A percentile compares a stretch with the other conserved stretches of the same genome.
phyloP scores from a whole-genome alignment of 768 basidiomycete species.

The Panaeolus cyanescens region DNA sequence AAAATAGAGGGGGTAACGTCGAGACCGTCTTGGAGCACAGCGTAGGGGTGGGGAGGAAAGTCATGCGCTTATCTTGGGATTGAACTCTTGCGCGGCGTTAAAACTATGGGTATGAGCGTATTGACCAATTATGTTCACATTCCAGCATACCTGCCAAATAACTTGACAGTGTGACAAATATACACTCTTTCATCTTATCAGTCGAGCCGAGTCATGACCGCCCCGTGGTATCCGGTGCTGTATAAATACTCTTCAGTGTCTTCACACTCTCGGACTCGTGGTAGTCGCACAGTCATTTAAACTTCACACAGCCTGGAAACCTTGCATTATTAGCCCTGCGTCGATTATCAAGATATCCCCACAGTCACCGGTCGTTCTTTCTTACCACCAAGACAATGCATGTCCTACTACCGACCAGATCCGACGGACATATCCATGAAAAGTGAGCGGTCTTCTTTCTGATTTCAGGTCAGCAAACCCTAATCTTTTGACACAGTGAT shows the following conservation, averaged over 20 bases:
- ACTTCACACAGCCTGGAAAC: not conserved
- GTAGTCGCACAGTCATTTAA: not conserved
- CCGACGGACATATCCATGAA: not conserved
- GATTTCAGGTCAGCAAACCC: not conserved
- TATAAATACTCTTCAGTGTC: too few species aligned
- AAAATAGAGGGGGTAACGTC: slow-evolving; percentile 33
- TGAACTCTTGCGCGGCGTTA: not conserved
- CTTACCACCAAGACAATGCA: not conserved
- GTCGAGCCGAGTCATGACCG: not conserved
- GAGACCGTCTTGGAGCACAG: slow-evolving; percentile 66
- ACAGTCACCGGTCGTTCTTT: not conserved
- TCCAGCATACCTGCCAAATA: too few species aligned
- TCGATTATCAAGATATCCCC: not conserved
- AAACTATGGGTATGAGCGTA: not conserved
- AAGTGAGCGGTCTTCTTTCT: not conserved
- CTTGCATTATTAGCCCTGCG: not conserved
- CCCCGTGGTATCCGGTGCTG: not conserved
- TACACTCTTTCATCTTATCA: not conserved
- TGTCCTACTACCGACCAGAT: not conserved
- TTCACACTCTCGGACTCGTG: not conserved
- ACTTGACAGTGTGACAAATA: not conserved
- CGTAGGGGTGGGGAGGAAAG: slow-evolving; percentile 67
- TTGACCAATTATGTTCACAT: too few species aligned
- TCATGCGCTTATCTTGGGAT: slow-evolving; percentile 20
- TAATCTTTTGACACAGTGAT: not conserved